Percentiles rank a stretch among this genome's conserved stretches.
Evolutionary conservation across 208 protist genomes (phyloP).

Genomic region (Willaertia magna): DNA sequence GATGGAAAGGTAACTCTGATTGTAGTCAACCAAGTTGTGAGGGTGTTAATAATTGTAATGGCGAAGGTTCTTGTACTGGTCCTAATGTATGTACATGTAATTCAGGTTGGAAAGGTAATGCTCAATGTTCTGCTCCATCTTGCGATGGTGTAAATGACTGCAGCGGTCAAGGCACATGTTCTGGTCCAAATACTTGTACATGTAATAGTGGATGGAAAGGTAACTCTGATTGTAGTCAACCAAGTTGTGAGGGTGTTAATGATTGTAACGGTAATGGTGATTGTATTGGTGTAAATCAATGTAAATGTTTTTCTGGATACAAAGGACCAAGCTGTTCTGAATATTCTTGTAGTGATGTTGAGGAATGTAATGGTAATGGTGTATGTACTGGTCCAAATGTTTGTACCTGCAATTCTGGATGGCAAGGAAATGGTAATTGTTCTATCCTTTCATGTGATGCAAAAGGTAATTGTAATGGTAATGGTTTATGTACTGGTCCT

Average conservation of each 20-base stretch:
- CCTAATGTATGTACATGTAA: background rate
- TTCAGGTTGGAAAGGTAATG: background rate
- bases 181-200: background rate
- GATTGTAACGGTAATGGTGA: background rate
- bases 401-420: background rate
- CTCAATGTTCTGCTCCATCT: background rate
- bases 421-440: background rate
- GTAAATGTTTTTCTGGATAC: background rate
- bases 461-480: background rate
- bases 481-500: background rate
- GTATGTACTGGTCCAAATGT: background rate
- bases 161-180: background rate
- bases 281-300: background rate
- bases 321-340: background rate
- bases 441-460: background rate
- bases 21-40: background rate
- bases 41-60: background rate
- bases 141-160: background rate
- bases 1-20: background rate
- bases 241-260: background rate
- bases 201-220: background rate
- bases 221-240: background rate
- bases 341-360: background rate
- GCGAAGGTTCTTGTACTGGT: background rate
- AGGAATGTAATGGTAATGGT: background rate